phyloP scores from a whole-genome alignment of 2,329 filamentous ascomycete genomes.

The Fusarium sp. region DNA sequence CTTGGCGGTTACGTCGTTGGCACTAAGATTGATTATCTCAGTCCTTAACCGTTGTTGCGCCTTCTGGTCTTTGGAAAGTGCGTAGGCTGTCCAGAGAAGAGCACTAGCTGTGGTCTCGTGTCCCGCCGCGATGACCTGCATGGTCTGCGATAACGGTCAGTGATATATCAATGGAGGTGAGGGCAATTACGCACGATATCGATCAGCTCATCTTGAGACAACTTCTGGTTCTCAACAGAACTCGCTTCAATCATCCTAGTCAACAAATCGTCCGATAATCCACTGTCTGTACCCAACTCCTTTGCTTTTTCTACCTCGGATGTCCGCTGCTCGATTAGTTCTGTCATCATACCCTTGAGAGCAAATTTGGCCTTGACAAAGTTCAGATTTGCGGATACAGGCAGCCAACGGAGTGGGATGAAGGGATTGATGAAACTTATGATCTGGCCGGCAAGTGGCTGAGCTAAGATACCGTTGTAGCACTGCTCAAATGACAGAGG shows the following conservation, averaged over 20 bases:
- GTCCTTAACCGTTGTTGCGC: not conserved
- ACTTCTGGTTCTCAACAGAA: not conserved
- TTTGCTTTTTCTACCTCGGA: not conserved
- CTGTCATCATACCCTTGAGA: constrained; percentile 18
- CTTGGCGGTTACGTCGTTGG: not conserved
- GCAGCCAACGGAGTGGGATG: constrained; percentile 14
- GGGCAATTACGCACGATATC: constrained; percentile 1
- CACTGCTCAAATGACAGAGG: constrained; percentile 20
- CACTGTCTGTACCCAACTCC: not conserved
- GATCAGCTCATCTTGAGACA: constrained; percentile 24
- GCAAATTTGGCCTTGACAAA: constrained; percentile 14
- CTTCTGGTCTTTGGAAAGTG: not conserved
- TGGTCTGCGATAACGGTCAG: not conserved
- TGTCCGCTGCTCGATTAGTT: constrained; percentile 14
- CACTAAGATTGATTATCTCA: not conserved
- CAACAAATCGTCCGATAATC: constrained; percentile 17
- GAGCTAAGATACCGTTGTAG: constrained; percentile 9
- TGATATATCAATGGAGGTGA: fast-evolving
- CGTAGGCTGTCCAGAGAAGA: constrained; percentile 3
- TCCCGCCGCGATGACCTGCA: constrained; percentile 28
- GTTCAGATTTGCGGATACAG: constrained; percentile 11
- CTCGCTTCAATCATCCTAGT: constrained; percentile 28
- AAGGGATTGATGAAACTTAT: constrained; percentile 26
- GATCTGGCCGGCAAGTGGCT: constrained; percentile 10
- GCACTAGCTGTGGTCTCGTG: constrained; percentile 28